Base-by-base conservation (phyloP, 768 basidiomycete genomes). In the Boletus sp. region DNA sequence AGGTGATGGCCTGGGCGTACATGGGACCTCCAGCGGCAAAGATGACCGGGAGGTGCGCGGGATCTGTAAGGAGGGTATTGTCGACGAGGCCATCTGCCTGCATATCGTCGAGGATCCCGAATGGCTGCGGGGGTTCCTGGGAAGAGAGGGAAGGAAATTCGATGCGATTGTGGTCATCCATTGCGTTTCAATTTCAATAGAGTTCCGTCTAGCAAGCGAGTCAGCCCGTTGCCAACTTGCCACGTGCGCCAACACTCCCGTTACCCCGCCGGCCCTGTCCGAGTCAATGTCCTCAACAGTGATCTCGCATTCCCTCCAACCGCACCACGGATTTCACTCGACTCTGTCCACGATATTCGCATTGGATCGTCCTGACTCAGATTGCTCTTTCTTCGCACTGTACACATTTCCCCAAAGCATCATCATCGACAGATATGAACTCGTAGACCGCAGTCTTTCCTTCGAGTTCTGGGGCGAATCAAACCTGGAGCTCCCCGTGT, bases 11-110 rank as follows among this genome's bases (percentile, higher is more conserved):
- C 29, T 8, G 24, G 12, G 73, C 81, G 68, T 56, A 90, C 88
- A 89, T 83, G n/a, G 85, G 82, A 5, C 89, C 89, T 15, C 86
- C 87, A 51, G 89, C 90, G 18, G 86, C 85, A 65, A 91, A 91
- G 42, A 79, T 70, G 46, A 79, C 77, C 6, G 87, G 88, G 4
- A 80, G 85, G 18, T 52, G 60, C 37, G 55, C 51, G 9, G 55
- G 62, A 59, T 63, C 67, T 18, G 53, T 42, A 28, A 50, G 57
- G 30, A 60, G 52, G 48, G 50, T 30, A 29, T 52, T 59, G 45
- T 67, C 60, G 45, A 57, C 40, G 50, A 47, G 50, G 41, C 55
- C 47, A 7, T 64, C 66, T 14, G 29, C 51, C 54, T 60, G 63
- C 70, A 72, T 73, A 18, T 65, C 68, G 44, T 68, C 66, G 15